A percentile compares a stretch with the other conserved stretches of the same genome.
phyloP scores from a whole-genome alignment of 2,329 filamentous ascomycete species.

The Phialocephala subalpina region DNA sequence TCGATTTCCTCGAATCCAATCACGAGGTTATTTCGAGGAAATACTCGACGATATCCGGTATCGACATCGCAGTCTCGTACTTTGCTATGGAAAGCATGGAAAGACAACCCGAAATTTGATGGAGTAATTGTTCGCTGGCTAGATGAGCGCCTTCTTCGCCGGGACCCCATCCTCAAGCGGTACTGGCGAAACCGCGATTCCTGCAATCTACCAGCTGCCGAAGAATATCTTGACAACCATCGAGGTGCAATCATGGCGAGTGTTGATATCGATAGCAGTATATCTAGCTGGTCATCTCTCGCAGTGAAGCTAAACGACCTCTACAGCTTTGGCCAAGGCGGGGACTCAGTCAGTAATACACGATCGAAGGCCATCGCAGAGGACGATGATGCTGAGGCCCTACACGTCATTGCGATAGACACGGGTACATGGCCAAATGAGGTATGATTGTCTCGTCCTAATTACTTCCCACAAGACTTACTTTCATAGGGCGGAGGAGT shows the following conservation, averaged over 20 bases:
- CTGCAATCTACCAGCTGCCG: conserved; percentile 48
- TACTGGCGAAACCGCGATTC: conserved; percentile 49
- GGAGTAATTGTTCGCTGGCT: conserved; percentile 56
- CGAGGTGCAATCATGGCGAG: conserved; percentile 42
- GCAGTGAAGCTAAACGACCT: conserved; percentile 47
- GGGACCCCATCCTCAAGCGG: conserved; percentile 48
- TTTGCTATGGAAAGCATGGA: conserved; percentile 56
- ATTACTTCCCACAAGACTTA: neutral
- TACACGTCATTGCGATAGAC: conserved; percentile 52
- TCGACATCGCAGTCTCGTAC: conserved; percentile 52
- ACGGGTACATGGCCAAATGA: conserved; percentile 43
- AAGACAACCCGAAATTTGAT: conserved; percentile 52
- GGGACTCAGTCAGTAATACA: conserved; percentile 45
- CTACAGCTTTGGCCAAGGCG: conserved; percentile 46
- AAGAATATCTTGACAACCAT: conserved; percentile 48
- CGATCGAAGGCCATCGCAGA: conserved; percentile 45
- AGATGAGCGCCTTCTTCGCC: conserved; percentile 52
- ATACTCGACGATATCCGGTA: conserved; percentile 46
- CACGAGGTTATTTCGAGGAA: conserved; percentile 45
- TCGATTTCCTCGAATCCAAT: conserved; percentile 35
- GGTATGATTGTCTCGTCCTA: conserved; percentile 4
- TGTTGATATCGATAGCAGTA: conserved; percentile 41
- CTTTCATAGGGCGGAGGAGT: conserved; percentile 50
- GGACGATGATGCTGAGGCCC: conserved; percentile 41
- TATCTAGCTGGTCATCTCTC: conserved; percentile 41